phyloP scores from a whole-genome alignment of 495 filamentous ascomycete genomes.

The Neohortaea acidophila region DNA sequence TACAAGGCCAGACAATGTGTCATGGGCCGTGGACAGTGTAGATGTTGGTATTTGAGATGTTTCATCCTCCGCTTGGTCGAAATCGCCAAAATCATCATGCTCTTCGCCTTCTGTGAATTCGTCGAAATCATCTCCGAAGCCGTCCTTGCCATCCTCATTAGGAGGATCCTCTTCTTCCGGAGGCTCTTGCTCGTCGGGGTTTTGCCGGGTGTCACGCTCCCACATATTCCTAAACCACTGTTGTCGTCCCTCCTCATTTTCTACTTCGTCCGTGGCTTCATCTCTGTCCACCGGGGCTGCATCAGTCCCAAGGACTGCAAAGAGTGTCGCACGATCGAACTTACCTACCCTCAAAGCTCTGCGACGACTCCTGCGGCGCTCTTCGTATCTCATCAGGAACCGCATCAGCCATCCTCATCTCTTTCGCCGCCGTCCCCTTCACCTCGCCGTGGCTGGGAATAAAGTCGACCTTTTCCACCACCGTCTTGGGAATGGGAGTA shows the following conservation, averaged over 20 bases:
- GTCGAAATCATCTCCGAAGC: conserved; percentile 84
- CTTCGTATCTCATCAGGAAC: conserved; percentile 53
- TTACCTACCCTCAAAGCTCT: conserved; percentile 36
- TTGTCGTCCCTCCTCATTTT: conserved; percentile 7
- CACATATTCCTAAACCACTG: conserved; percentile 14
- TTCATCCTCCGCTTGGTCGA: conserved; percentile 52
- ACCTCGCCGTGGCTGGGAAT: conserved; percentile 68
- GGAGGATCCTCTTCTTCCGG: conserved; percentile 28
- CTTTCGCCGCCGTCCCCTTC: conserved; percentile 66
- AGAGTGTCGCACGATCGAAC: no score
- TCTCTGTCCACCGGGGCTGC: conserved; percentile 1
- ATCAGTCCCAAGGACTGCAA: no score
- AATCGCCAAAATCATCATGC: conserved; percentile 72
- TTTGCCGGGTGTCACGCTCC: conserved; percentile 5
- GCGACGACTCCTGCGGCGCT: conserved; percentile 36
- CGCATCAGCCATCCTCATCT: conserved; percentile 64
- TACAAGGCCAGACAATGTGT: conserved; percentile 22
- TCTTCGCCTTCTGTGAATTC: conserved; percentile 75
- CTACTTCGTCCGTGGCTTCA: conserved; percentile 3
- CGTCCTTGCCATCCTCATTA: conserved; percentile 29
- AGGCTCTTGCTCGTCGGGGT: conserved; percentile 23
- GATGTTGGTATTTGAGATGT: conserved; percentile 26
- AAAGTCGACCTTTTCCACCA: conserved; percentile 66
- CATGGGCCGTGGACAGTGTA: conserved; percentile 28
- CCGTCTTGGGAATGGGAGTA: conserved; percentile 58